Base-by-base conservation (phyloP, 2,329 filamentous ascomycete genomes). In the Fonsecaea monophora region DNA sequence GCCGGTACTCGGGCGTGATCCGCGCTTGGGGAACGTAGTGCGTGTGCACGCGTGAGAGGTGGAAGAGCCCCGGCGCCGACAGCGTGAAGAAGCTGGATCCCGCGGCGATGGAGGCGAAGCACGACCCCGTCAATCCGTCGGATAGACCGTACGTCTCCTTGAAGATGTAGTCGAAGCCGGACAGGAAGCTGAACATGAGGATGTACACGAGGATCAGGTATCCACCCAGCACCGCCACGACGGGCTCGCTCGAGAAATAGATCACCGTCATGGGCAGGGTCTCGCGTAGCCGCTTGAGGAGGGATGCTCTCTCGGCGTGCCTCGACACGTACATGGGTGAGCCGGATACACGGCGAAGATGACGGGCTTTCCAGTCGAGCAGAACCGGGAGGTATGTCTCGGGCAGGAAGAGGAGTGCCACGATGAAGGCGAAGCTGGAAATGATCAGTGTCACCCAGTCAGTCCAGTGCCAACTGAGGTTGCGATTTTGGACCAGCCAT, bases 101-200 rank as follows among this genome's bases (percentile, higher is more conserved):
- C 62, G 84, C 57, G 55, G 77, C 78, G 37, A 86, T 81, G 3
- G 80, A 80, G 2, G 81, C 71, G 72, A 86, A 86, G 50, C 78
- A 80, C 2, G 83, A 73, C 7, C 82, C 81, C 1, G 79, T 71
- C 10, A 82, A 70, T 3, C 81, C 82, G 53, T 79, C 70, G 0
- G 79, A 80, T 9, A 83, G 79, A 2, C 76, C 74, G 70, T 86
- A 82, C 0, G 81, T 83, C 2, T 83, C 76, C 34, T 76, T 74
- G 75, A 87, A 86, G 70, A 85, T 81, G 74, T 80, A 84, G 9
- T 80, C 77, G 70, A 83, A 85, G 0, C 83, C 83, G 12, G 82
- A 81, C 34, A 78, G 74, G 66, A 78, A 77, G 7, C 74, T 75
- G 62, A 76, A 78, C 1, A 78, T 63, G 13, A 77, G 63, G 40